A percentile compares a stretch with the other conserved stretches of the same genome.
phyloP scores from a whole-genome alignment of 306 rosid species.

The Pterocarpus santalinus region DNA sequence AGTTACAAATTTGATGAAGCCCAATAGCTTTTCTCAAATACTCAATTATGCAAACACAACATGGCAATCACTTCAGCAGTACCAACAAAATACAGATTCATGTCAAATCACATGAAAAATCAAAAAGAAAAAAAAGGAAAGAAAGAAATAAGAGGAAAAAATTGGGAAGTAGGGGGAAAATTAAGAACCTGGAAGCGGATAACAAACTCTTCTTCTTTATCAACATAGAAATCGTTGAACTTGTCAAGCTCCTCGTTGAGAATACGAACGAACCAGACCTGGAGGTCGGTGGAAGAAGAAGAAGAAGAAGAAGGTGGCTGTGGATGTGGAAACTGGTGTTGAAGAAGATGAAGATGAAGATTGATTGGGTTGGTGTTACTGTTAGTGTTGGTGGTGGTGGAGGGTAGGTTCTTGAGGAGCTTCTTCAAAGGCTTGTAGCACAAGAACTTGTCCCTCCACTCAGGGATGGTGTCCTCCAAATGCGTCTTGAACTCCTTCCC shows the following conservation, averaged over 20 bases:
- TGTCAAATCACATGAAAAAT: too few species aligned
- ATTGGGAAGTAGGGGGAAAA: neutral
- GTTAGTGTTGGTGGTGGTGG: constrained; percentile 21
- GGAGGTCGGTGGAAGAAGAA: constrained; percentile 49
- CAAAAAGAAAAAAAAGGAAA: neutral
- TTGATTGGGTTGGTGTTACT: neutral
- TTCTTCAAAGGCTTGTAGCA: constrained; percentile 93
- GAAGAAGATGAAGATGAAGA: constrained; percentile 43
- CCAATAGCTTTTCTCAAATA: constrained; percentile 25
- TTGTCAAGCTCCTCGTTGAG: constrained; percentile 85
- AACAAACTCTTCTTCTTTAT: constrained; percentile 92
- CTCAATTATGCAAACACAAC: constrained; percentile 18
- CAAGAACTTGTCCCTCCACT: constrained; percentile 97
- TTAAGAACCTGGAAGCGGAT: constrained; percentile 85
- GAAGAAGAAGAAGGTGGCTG: constrained; percentile 37
- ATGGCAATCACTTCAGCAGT: neutral
- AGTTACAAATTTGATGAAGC: constrained; percentile 2
- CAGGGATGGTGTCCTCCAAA: constrained; percentile 91
- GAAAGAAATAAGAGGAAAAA: neutral
- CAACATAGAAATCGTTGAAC: constrained; percentile 87
- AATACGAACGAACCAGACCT: constrained; percentile 82
- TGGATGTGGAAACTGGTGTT: neutral
- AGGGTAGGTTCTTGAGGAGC: constrained; percentile 64
- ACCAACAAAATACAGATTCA: neutral
- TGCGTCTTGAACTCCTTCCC: constrained; percentile 93